phyloP scores from a whole-genome alignment of 345 rosid genomes.

The Orychophragmus violaceus region DNA sequence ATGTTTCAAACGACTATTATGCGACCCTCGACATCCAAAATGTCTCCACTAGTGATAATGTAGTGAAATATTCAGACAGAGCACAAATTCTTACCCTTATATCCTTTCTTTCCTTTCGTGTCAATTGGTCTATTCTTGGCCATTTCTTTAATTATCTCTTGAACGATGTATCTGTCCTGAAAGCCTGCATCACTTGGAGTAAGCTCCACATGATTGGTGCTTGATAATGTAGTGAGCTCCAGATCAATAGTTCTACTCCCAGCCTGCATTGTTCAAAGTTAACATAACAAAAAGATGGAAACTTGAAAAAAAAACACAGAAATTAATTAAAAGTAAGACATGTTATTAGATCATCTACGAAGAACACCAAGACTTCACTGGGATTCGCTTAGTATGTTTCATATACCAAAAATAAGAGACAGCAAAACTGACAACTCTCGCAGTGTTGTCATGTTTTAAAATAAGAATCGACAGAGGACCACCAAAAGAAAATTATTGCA shows the following conservation, averaged over 20 bases:
- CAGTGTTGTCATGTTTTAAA: not conserved
- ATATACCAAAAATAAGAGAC: not conserved
- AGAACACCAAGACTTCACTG: not conserved
- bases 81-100: conserved; percentile 47
- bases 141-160: conserved; percentile 95
- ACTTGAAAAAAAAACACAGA: not conserved
- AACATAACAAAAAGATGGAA: not conserved
- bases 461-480: not conserved
- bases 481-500: not conserved
- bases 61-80: not conserved
- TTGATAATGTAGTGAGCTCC: conserved; percentile 83
- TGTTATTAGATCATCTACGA: not conserved
- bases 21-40: not conserved
- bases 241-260: conserved; percentile 84
- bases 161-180: conserved; percentile 95
- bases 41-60: not conserved
- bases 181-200: conserved; percentile 94
- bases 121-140: conserved; percentile 94
- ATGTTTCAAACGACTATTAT: not conserved
- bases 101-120: conserved; percentile 78
- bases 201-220: conserved; percentile 85
- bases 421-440: not conserved
- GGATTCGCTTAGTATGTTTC: not conserved
- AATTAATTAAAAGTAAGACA: not conserved
- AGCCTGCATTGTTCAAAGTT: conserved; percentile 44